Evolutionary conservation across 108 stramenopile genomes (phyloP).

Genomic region (Cylindrotheca closterium): DNA sequence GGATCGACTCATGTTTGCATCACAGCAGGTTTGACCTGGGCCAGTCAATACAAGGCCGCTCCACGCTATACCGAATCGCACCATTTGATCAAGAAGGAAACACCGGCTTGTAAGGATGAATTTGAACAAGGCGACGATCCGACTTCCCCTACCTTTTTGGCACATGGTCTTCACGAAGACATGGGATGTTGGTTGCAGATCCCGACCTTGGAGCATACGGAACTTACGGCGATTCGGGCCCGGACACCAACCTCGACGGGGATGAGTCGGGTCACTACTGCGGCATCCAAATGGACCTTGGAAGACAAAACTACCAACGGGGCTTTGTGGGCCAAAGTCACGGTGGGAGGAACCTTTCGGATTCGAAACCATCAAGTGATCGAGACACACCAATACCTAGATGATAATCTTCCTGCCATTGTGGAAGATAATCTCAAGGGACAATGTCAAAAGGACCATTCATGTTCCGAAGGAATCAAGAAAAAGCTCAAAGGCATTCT

Average conservation of each 20-base stretch:
- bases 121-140: conserved; percentile 23
- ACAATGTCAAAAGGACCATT: conserved; percentile 57
- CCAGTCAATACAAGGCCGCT: conserved; percentile 23
- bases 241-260: conserved; percentile 80
- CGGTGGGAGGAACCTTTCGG: conserved; percentile 40
- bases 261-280: conserved; percentile 53
- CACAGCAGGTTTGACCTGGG: conserved; percentile 69
- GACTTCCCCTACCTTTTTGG: no score
- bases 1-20: conserved; percentile 44
- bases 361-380: conserved; percentile 30
- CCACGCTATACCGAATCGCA: conserved; percentile 24
- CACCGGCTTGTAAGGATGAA: conserved; percentile 21
- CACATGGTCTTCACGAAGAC: conserved; percentile 2
- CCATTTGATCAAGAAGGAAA: conserved; percentile 25
- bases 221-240: conserved; percentile 57
- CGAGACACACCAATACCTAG: conserved; percentile 44
- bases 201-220: not conserved
- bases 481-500: conserved; percentile 12
- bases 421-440: conserved; percentile 66
- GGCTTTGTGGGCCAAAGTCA: conserved; percentile 25
- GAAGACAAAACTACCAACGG: conserved; percentile 9
- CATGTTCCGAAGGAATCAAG: conserved; percentile 37
- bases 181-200: conserved; percentile 25
- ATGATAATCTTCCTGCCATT: conserved; percentile 52
- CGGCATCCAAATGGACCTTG: conserved; percentile 34